Conservation (phyloP, 202 grass and related monocot species). For the Brachypodium distachyon region DNA sequence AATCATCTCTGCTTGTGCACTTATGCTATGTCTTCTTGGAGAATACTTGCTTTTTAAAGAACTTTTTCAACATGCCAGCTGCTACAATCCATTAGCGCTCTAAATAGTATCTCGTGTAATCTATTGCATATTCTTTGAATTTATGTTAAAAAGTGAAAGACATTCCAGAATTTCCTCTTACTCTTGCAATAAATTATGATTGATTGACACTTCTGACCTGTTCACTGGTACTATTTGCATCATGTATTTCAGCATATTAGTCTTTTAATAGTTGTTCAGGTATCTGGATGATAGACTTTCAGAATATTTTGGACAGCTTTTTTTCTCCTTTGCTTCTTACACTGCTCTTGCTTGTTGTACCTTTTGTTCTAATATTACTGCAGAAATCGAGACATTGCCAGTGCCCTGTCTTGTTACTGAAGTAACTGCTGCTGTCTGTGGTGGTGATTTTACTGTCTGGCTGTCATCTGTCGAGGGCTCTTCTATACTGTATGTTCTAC, state of each 20-base stretch:
- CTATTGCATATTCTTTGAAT: background rate
- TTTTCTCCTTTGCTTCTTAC: background rate
- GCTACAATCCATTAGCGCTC: background rate
- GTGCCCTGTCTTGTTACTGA: constrained; percentile 68
- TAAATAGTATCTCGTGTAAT: background rate
- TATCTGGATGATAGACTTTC: background rate
- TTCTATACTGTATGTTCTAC: constrained; percentile 79
- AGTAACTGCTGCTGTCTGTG: constrained; percentile 61
- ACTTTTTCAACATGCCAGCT: background rate
- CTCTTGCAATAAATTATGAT: background rate
- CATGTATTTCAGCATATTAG: background rate
- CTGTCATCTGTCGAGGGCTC: constrained; percentile 82
- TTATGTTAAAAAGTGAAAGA: background rate
- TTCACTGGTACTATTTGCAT: background rate
- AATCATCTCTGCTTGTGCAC: background rate
- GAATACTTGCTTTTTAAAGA: background rate
- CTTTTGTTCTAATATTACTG: constrained; percentile 6
- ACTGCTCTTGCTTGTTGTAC: background rate
- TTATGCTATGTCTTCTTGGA: background rate
- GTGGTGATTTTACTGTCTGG: constrained; percentile 96
- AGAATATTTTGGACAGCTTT: constrained; percentile 9
- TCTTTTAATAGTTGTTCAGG: background rate
- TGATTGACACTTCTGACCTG: background rate
- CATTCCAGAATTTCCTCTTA: background rate
- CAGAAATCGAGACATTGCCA: constrained; percentile 80